Conservation (phyloP, 805 yeast genomes). For the Metschnikowia similis region DNA sequence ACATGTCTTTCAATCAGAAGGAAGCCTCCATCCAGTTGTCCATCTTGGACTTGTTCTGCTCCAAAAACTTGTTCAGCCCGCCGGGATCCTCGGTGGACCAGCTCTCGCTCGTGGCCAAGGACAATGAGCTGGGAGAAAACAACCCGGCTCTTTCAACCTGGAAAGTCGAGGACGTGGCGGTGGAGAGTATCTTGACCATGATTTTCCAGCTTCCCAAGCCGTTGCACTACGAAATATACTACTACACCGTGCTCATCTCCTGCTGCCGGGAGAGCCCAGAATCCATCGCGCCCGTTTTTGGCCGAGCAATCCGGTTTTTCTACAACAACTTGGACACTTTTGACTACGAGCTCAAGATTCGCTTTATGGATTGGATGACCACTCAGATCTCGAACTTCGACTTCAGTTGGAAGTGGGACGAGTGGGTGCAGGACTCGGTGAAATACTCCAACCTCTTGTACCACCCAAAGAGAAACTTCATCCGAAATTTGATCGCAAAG, state of each 20-base stretch:
- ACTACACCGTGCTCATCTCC: slow-evolving; percentile 78
- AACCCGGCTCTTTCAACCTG: slow-evolving; percentile 58
- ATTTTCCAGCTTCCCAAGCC: slow-evolving; percentile 71
- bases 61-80: slow-evolving; percentile 45
- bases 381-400: slow-evolving; percentile 90
- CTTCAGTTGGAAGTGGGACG: slow-evolving; percentile 97
- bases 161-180: slow-evolving; percentile 87
- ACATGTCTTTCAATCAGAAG: slow-evolving; percentile 82
- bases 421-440: slow-evolving; percentile 71
- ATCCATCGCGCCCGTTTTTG: slow-evolving; percentile 90
- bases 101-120: slow-evolving; percentile 39
- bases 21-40: slow-evolving; percentile 83
- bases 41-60: slow-evolving; percentile 68
- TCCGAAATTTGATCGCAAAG: slow-evolving; percentile 74
- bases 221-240: slow-evolving; percentile 68
- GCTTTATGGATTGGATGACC: slow-evolving; percentile 86
- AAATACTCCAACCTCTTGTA: slow-evolving; percentile 42
- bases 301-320: slow-evolving; percentile 78
- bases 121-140: slow-evolving; percentile 40
- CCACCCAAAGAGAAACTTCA: slow-evolving; percentile 72
- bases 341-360: slow-evolving; percentile 67
- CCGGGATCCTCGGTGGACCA: slow-evolving; percentile 78
- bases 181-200: slow-evolving; percentile 75
- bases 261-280: slow-evolving; percentile 71
- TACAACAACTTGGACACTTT: slow-evolving; percentile 61